Evolutionary conservation across 306 rosid genomes (phyloP).

Genomic region (Prunus campanulata): DNA sequence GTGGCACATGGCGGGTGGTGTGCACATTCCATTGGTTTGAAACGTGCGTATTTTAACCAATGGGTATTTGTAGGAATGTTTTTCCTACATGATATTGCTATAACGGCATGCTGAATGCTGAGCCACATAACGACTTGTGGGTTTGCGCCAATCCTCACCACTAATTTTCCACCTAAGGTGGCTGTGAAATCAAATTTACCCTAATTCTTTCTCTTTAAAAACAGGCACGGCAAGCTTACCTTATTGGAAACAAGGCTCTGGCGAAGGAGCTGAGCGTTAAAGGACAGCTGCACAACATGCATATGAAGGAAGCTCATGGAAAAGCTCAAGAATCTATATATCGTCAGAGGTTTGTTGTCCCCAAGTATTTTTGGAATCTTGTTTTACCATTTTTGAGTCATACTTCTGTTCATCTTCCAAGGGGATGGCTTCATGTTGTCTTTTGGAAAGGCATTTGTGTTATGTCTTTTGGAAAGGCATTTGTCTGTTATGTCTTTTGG

Average conservation of each 20-base stretch:
- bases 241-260: conserved; percentile 82
- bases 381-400: conserved; percentile 1
- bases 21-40: conserved; percentile 13
- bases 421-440: conserved; percentile 4
- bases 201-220: conserved; percentile 28
- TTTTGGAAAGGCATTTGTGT: conserved; percentile 2
- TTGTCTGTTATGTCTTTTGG: no score
- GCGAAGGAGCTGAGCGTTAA: conserved; percentile 90
- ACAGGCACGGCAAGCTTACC: conserved; percentile 97
- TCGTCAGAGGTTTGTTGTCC: conserved; percentile 82
- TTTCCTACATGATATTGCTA: background rate
- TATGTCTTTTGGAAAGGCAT: background rate
- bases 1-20: conserved; percentile 25
- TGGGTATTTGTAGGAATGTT: conserved; percentile 5
- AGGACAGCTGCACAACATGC: conserved; percentile 90
- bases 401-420: background rate
- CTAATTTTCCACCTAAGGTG: conserved; percentile 16
- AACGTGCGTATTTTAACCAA: background rate
- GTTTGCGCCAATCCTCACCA: background rate
- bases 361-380: background rate
- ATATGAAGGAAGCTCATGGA: conserved; percentile 94
- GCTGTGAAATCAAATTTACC: conserved; percentile 17
- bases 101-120: background rate
- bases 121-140: background rate
- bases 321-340: conserved; percentile 95